phyloP scores from a whole-genome alignment of 345 rosid genomes.

The Arabis hirsuta region DNA sequence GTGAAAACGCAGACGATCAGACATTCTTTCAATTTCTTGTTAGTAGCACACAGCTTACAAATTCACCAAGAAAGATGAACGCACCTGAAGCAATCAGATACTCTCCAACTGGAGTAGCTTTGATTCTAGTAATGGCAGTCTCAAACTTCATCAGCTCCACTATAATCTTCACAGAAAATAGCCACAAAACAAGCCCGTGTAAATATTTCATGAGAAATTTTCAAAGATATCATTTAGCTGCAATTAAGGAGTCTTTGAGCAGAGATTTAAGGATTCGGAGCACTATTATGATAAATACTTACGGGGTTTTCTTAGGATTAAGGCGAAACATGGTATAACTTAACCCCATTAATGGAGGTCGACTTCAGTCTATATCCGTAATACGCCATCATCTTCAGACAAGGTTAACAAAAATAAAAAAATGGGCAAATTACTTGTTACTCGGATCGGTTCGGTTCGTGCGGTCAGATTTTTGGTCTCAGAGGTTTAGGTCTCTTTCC shows the following conservation, averaged over 20 bases:
- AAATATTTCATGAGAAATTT: neutral
- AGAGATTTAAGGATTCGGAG: neutral
- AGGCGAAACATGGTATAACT: constrained; percentile 78
- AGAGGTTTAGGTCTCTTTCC: too few relatives aligned
- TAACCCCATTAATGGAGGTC: constrained; percentile 77
- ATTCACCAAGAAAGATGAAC: constrained; percentile 26
- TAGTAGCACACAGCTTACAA: neutral
- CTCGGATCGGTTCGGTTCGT: too few relatives aligned
- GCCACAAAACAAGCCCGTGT: constrained; percentile 26
- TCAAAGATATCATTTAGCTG: neutral
- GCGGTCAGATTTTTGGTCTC: too few relatives aligned
- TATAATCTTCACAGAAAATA: constrained; percentile 40
- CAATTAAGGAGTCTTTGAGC: constrained; percentile 10
- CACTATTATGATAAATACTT: constrained; percentile 36
- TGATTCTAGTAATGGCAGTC: constrained; percentile 79
- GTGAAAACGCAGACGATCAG: neutral
- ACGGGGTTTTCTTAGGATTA: constrained; percentile 74
- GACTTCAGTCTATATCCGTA: constrained; percentile 76
- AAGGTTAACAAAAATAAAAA: neutral
- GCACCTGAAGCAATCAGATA: constrained; percentile 83
- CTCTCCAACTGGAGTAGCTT: constrained; percentile 86
- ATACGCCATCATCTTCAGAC: constrained; percentile 55
- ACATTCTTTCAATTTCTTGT: neutral
- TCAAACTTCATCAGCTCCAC: constrained; percentile 70
- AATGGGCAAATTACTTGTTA: too few relatives aligned